Evolutionary conservation across 2,329 filamentous ascomycete genomes (phyloP), one percentile per base, ranked within the genome.

Genomic region (Alternaria ethzedia): DNA sequence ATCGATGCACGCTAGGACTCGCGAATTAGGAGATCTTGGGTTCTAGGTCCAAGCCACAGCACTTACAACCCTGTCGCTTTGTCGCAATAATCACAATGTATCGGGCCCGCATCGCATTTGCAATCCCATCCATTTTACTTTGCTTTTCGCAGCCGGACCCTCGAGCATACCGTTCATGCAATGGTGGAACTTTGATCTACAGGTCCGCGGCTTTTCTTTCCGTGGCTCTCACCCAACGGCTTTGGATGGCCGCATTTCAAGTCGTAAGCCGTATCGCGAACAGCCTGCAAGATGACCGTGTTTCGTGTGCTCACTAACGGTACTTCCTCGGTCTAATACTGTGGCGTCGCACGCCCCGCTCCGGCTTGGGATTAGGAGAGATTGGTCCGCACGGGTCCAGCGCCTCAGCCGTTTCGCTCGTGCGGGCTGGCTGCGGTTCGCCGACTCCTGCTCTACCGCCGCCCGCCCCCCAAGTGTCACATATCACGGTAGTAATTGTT

Each of bases 111-210:
- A 52, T 52, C 28, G 30, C 20, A 41, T 52, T 52, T 11, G 8
- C 28, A 23, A 21, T 52, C 28, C 49, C 49, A 52, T 36, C 6
- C 3, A 6, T 32, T 11, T 20, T 13, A 41, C 36, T 41, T 57
- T 61, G 54, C 55, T 57, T 47, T 57, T 23, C 15, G 11, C 26
- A 30, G 30, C 47, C 23, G 20, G 47, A 43, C 30, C 45, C 58
- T 55, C 25, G 54, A 46, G 44, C 49, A 57, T 25, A 57, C 52
- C 52, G 58, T 61, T 61, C 58, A 32, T 15, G 52, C 58, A 50
- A 45, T 32, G 21, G 20, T 15, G 13, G 20, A 52, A 32, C 23
- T 28, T 41, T 13, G 44, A 23, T 43, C 15, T 28, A 30, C 17
- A 50, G 45, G 58, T 25, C 36, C 43, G 32, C 44, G 45, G 58